These are phyloP conservation scores for Fennellomyces sp. DNA, from an alignment of 371 early-diverging fungal genomes.

Conservation along the genomic window DNA sequence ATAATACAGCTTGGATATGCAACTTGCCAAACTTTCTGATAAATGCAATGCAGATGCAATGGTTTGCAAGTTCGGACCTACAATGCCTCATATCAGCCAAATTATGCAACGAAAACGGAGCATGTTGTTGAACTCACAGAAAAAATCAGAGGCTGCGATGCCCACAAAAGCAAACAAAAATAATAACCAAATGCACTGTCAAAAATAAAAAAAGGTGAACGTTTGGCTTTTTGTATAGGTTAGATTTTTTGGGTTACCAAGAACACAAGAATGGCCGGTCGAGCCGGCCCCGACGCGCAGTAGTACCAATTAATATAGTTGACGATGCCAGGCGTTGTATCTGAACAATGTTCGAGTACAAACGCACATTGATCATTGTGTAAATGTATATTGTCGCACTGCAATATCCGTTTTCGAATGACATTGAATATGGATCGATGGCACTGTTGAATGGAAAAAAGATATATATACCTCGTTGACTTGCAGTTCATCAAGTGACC, in stretches of 20 bases:
- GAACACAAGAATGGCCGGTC: conserved; percentile 37
- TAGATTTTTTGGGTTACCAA: conserved; percentile 43
- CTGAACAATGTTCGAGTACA: conserved; percentile 53
- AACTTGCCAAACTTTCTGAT: conserved; percentile 65
- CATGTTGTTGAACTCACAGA: conserved; percentile 64
- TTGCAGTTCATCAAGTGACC: conserved; percentile 1
- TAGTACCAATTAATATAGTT: conserved; percentile 67
- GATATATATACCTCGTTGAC: conserved; percentile 2
- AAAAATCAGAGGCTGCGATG: conserved; percentile 75
- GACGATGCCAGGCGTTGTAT: conserved; percentile 59
- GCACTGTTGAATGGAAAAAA: no score
- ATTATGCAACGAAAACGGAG: no score
- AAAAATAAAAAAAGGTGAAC: background rate
- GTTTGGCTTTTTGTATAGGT: background rate
- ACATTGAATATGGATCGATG: no score
- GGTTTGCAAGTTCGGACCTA: conserved; percentile 68
- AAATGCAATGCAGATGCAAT: conserved; percentile 64
- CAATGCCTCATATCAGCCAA: no score
- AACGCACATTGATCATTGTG: conserved; percentile 62
- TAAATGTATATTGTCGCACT: conserved; percentile 60
- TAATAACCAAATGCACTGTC: conserved; percentile 57
- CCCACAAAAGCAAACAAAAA: conserved; percentile 72
- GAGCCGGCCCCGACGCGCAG: conserved; percentile 46
- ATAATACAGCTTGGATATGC: background rate
- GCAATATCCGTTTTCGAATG: no score